phyloP scores from a whole-genome alignment of 371 early-diverging fungal species.

The Batrachochytrium dendrobatidis region DNA sequence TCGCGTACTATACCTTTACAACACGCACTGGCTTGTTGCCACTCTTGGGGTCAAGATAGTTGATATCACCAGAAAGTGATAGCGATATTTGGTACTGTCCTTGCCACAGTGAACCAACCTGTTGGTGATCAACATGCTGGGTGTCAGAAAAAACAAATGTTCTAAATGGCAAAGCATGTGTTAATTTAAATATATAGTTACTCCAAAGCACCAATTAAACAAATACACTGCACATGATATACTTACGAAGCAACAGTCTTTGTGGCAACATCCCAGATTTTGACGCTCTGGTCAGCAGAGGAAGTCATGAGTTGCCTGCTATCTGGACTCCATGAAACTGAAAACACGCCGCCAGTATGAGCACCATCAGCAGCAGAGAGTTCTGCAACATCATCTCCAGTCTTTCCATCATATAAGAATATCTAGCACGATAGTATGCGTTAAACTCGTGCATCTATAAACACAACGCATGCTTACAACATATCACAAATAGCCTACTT shows the following conservation, averaged over 20 bases:
- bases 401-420: conserved; percentile 87
- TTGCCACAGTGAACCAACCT: conserved; percentile 91
- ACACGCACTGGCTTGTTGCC: conserved; percentile 41
- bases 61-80: conserved; percentile 74
- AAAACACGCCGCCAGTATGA: conserved; percentile 79
- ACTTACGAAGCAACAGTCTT: conserved; percentile 63
- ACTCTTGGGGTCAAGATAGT: conserved; percentile 61
- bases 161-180: conserved; percentile 9
- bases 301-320: conserved; percentile 67
- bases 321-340: conserved; percentile 84
- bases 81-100: conserved; percentile 64
- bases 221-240: not conserved
- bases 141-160: conserved; percentile 28
- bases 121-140: conserved; percentile 60
- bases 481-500: conserved; percentile 46
- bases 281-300: conserved; percentile 80
- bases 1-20: conserved; percentile 38
- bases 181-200: conserved; percentile 1
- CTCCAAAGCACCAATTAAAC: conserved; percentile 9
- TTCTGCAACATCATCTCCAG: conserved; percentile 74
- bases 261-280: conserved; percentile 84
- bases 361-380: conserved; percentile 43
- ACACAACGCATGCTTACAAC: too few relatives aligned
- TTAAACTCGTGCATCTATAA: not conserved
- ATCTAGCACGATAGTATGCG: conserved; percentile 38